Evolutionary conservation across 495 filamentous ascomycete genomes (phyloP).

Genomic region (Penicillium canescens): DNA sequence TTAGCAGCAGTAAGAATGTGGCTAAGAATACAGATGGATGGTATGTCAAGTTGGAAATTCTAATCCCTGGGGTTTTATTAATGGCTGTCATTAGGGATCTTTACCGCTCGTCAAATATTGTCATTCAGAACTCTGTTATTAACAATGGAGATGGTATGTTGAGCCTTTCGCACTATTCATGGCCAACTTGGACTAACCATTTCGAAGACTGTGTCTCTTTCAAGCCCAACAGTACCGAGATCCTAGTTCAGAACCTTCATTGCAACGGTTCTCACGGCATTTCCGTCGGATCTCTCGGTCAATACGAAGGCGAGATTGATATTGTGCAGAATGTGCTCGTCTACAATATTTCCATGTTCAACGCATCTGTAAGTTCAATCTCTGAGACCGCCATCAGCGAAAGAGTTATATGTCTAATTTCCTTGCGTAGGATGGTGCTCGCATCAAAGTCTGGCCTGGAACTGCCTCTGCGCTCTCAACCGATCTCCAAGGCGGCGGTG

Average conservation of each 20-base stretch:
- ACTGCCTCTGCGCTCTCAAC: constrained; percentile 47
- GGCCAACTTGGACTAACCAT: constrained; percentile 2
- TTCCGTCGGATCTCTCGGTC: constrained; percentile 66
- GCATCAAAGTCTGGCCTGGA: constrained; percentile 73
- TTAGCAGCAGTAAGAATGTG: constrained; percentile 47
- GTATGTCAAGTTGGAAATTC: constrained; percentile 24
- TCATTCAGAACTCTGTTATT: constrained; percentile 68
- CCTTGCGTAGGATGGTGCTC: constrained; percentile 54
- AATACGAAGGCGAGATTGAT: constrained; percentile 62
- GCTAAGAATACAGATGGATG: constrained; percentile 73
- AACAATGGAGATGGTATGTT: constrained; percentile 65
- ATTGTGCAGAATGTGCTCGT: constrained; percentile 66
- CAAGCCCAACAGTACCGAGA: constrained; percentile 76
- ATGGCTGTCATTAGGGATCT: constrained; percentile 46
- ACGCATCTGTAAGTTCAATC: constrained; percentile 46
- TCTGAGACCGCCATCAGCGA: background rate
- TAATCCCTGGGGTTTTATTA: background rate
- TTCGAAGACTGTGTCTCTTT: constrained; percentile 67
- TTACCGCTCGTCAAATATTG: constrained; percentile 60
- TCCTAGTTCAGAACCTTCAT: constrained; percentile 67
- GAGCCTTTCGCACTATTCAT: background rate
- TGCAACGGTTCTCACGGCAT: constrained; percentile 78
- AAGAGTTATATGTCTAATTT: constrained; percentile 2
- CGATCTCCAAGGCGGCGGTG: constrained; percentile 63
- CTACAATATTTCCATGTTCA: constrained; percentile 67